phyloP scores from a whole-genome alignment of 768 basidiomycete genomes.

The Mycena filopes region DNA sequence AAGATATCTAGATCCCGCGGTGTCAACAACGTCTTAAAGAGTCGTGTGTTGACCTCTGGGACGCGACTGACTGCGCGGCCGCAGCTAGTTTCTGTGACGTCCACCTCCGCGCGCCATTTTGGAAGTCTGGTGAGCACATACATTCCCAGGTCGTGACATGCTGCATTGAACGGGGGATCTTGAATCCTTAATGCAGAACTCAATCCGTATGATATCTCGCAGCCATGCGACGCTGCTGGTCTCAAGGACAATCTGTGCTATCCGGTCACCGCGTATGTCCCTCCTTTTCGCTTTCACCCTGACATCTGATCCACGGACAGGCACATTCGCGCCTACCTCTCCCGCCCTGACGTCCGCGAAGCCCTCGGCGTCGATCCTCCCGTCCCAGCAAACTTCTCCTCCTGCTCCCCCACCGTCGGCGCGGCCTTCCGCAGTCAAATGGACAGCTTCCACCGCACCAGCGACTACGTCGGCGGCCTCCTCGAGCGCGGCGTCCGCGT shows the following conservation, averaged over 20 bases:
- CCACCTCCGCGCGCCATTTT: conserved; percentile 57
- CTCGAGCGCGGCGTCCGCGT: conserved; percentile 78
- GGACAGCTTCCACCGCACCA: conserved; percentile 57
- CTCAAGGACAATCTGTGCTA: conserved; percentile 24
- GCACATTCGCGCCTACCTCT: conserved; percentile 60
- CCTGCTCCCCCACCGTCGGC: conserved; percentile 56
- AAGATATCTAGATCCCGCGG: conserved; percentile 63
- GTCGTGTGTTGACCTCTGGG: conserved; percentile 73
- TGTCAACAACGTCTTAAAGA: conserved; percentile 69
- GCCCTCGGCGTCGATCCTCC: conserved; percentile 60
- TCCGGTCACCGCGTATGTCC: conserved; percentile 29
- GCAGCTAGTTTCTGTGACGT: conserved; percentile 73
- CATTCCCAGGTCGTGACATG: neutral
- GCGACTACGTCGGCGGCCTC: conserved; percentile 70
- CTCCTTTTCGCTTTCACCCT: neutral
- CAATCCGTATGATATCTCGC: conserved; percentile 71
- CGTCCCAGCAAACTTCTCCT: conserved; percentile 50
- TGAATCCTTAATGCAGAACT: too few species aligned
- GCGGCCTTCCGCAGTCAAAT: conserved; percentile 56
- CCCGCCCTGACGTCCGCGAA: conserved; percentile 55
- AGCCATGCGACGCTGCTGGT: conserved; percentile 39
- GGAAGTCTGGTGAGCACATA: conserved; percentile 54
- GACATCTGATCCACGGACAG: conserved; percentile 36
- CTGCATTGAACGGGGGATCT: conserved; percentile 3
- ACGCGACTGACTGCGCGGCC: conserved; percentile 73